A percentile compares a stretch with the other conserved stretches of the same genome.
These are phyloP conservation scores for Termitomyces sp. DNA, from an alignment of 768 basidiomycete genomes.

Conservation along the genomic window DNA sequence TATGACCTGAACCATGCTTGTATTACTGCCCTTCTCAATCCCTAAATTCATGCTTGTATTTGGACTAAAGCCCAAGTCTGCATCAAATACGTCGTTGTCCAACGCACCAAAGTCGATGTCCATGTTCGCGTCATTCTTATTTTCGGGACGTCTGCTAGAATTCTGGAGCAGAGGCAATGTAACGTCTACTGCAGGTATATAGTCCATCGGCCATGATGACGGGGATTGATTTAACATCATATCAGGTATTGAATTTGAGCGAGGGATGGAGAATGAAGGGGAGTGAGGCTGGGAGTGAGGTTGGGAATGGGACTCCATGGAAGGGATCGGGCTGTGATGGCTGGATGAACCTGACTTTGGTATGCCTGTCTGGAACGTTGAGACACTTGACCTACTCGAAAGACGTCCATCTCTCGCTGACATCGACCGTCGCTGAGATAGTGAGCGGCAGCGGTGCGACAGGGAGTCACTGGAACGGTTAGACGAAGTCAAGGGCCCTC, in stretches of 20 bases:
- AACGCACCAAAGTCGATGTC: conserved; percentile 7
- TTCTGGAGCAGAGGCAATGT: not conserved
- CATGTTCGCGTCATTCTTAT: conserved; percentile 2
- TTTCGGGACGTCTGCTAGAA: not conserved
- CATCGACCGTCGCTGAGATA: conserved; percentile 7
- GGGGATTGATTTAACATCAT: conserved; percentile 4
- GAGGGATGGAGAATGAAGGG: conserved; percentile 7
- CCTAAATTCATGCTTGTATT: not conserved
- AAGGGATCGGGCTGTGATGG: conserved; percentile 7
- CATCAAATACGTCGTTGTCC: not conserved
- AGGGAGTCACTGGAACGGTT: not conserved
- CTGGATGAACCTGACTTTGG: conserved; percentile 4
- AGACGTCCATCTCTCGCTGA: conserved; percentile 5
- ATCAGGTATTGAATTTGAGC: conserved; percentile 6
- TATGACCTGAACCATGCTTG: conserved; percentile 16
- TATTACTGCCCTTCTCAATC: not conserved
- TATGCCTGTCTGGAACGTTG: conserved; percentile 1
- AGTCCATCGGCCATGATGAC: conserved; percentile 11
- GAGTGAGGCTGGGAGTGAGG: conserved; percentile 10
- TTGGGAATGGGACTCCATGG: conserved; percentile 8
- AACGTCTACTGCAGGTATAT: not conserved
- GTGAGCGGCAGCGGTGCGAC: conserved; percentile 12
- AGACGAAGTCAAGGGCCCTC: not conserved
- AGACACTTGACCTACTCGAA: conserved; percentile 1
- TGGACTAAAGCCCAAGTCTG: not conserved